Base-by-base conservation (phyloP, 2,329 filamentous ascomycete species). In the Fusarium devonianum region DNA sequence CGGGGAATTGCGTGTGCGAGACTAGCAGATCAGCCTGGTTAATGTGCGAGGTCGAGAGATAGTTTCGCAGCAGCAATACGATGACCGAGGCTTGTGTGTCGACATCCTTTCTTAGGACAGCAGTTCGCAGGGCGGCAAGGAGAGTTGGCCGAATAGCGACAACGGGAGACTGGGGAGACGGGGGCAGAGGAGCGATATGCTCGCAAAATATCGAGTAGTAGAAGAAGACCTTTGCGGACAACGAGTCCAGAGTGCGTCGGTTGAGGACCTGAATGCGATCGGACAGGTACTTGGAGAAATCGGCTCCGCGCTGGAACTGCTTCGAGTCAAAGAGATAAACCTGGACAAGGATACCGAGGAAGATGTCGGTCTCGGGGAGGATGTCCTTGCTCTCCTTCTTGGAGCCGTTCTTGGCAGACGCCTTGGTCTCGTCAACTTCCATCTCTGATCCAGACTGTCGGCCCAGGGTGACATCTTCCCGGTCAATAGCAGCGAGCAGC, bases 81-180 rank as follows among this genome's bases (percentile, higher is more conserved):
- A 96, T 97, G 63, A 97, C 91, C 1, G 93, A 91, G 19, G 94
- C 91, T 76, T 97, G 93, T n/a, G 90, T 97, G 67, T 99, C 94
- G 60, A 92, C 86, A 73, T 99, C 94, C 78, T 97, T 97, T 65
- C 94, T 88, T 58, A 99, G 81, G 19, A 97, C 94, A n/a, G 94
- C 90, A 34, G 93, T 97, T 67, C 94, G 86, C 51, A 99, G 85
- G 13, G 92, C 93, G 43, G 90, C 86, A 45, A 99, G 85, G 39
- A 99, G 83, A 56, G 86, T 88, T 46, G 92, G 90, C 51, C 94
- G 88, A 67, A 96, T 92, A 29, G 87, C 82, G 54, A 97, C 89
- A 60, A 96, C 85, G 4, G 92, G 88, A 6, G 92, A 96, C 66
- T 90, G 87, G 46, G 91, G 88, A 41, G 92, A 97, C 17, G 93